These are phyloP conservation scores for Boletus smithii DNA, from an alignment of 1,284 basidiomycete species.

Conservation along the genomic window DNA sequence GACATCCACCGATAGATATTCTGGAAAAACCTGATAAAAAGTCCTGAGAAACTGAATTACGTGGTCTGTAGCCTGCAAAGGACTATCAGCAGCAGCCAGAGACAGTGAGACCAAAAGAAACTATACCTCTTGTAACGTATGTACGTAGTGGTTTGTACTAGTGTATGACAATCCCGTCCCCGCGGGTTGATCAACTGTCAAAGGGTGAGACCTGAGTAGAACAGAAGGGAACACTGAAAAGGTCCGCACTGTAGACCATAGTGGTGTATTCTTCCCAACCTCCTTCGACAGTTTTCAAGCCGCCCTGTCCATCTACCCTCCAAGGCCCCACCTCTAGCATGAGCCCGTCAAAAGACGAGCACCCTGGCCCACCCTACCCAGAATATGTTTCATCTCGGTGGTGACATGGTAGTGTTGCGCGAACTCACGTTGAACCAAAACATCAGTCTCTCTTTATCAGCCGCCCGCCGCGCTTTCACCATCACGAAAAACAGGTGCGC, in stretches of 20 bases:
- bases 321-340: constrained; percentile 99
- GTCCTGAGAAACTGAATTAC: constrained; percentile 82
- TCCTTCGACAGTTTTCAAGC: constrained; percentile 76
- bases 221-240: constrained; percentile 12
- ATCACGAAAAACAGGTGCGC: constrained; percentile 90
- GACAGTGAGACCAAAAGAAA: background rate
- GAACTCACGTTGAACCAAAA: constrained; percentile 92
- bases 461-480: constrained; percentile 81
- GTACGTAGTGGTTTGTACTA: constrained; percentile 81
- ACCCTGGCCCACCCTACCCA: constrained; percentile 86
- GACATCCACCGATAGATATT: constrained; percentile 81
- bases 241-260: constrained; percentile 85
- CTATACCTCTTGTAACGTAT: constrained; percentile 70
- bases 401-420: background rate
- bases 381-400: background rate
- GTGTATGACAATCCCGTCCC: constrained; percentile 94
- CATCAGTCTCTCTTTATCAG: constrained; percentile 85
- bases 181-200: constrained; percentile 86
- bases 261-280: constrained; percentile 99
- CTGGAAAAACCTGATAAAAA: constrained; percentile 90
- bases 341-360: constrained; percentile 94
- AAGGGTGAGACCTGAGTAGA: constrained; percentile 9
- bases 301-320: constrained; percentile 76
- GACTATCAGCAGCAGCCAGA: background rate
- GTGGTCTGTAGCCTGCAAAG: constrained; percentile 70